A percentile compares a stretch with the other conserved stretches of the same genome.
These are phyloP conservation scores for Paecilomyces fulvus DNA, from an alignment of 2,329 filamentous ascomycete genomes.

Conservation along the genomic window DNA sequence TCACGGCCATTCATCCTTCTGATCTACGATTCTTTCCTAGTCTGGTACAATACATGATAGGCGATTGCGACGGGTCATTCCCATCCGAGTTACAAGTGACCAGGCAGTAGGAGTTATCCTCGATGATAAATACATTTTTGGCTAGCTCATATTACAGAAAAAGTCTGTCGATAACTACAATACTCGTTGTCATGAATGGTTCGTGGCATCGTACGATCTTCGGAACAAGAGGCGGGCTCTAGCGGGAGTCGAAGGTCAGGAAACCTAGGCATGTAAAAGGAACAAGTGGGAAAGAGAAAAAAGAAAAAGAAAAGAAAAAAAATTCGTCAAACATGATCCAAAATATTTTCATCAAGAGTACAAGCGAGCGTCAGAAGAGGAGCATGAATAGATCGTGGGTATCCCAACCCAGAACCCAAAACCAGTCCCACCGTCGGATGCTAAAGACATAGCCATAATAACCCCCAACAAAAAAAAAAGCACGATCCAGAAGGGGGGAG, in stretches of 20 bases:
- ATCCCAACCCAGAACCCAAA: constrained; percentile 3
- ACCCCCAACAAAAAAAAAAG: not conserved
- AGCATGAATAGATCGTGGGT: not conserved
- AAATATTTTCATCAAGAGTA: not conserved
- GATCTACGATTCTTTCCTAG: not conserved
- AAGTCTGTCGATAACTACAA: not conserved
- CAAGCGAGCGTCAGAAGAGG: constrained; percentile 1
- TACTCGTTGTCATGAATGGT: not conserved
- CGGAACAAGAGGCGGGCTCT: not conserved
- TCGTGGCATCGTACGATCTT: not conserved
- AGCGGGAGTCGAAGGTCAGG: not conserved
- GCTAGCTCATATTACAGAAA: not conserved
- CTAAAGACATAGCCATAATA: not conserved
- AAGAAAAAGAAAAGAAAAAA: not conserved
- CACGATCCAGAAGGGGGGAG: not conserved
- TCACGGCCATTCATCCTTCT: not conserved
- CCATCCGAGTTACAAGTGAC: not conserved
- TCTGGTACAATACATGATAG: not conserved
- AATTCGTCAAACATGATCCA: not conserved
- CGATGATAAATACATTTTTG: not conserved
- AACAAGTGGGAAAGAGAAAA: not conserved
- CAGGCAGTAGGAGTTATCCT: not conserved
- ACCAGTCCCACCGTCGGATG: not conserved
- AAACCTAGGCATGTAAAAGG: not conserved
- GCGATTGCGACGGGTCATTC: not conserved